Evolutionary conservation across 495 filamentous ascomycete genomes (phyloP).

Genomic region (Aspergillus leporis): DNA sequence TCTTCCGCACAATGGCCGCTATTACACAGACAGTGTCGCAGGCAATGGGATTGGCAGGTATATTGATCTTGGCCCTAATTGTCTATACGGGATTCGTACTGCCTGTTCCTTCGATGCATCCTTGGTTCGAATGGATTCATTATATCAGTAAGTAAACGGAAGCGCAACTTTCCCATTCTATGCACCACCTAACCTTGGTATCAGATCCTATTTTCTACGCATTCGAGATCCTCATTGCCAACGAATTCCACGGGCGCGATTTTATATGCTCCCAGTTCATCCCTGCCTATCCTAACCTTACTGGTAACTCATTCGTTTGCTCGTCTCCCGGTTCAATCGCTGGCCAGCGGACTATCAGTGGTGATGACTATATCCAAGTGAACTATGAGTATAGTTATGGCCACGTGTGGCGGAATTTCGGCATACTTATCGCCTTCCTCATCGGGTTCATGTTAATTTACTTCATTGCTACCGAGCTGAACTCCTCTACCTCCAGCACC

Average conservation of each 20-base stretch:
- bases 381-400: slow-evolving; percentile 54
- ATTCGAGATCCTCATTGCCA: slow-evolving; percentile 46
- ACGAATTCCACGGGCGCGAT: slow-evolving; percentile 58
- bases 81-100: slow-evolving; percentile 48
- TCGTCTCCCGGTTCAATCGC: slow-evolving; percentile 49
- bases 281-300: slow-evolving; percentile 45
- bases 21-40: slow-evolving; percentile 45
- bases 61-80: slow-evolving; percentile 42
- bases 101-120: slow-evolving; percentile 45
- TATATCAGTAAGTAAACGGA: slow-evolving; percentile 30
- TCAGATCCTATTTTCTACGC: slow-evolving; percentile 40
- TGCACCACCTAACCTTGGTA: background rate
- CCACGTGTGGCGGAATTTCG: slow-evolving; percentile 67
- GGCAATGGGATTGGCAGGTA: slow-evolving; percentile 44
- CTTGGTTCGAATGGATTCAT: slow-evolving; percentile 49
- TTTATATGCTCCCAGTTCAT: slow-evolving; percentile 48
- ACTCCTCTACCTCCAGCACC: slow-evolving; percentile 31
- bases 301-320: slow-evolving; percentile 43
- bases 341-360: slow-evolving; percentile 47
- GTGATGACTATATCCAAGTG: slow-evolving; percentile 48
- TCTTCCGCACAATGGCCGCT: slow-evolving; percentile 48
- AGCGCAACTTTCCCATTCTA: background rate
- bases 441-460: slow-evolving; percentile 55
- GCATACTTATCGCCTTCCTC: slow-evolving; percentile 62
- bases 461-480: slow-evolving; percentile 40